Evolutionary conservation across 345 rosid genomes (phyloP), one percentile per base, ranked within the genome.

Genomic region (Salix suchowensis): DNA sequence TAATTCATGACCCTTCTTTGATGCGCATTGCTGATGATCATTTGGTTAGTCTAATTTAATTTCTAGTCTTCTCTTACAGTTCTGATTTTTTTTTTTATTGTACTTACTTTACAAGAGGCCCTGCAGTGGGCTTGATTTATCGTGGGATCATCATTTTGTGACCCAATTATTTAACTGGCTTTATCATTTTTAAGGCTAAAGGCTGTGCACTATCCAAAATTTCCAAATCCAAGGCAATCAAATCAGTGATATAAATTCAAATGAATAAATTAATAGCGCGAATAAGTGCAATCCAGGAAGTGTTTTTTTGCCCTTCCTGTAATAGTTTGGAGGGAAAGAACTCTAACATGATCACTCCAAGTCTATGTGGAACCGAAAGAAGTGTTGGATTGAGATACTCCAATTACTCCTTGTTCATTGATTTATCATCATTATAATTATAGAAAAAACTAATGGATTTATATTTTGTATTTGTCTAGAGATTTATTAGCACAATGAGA

Each of bases 401-500:
- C 26, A 55, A 2, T 19, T 55, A n/a, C 26, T n/a, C 61, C 61
- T 54, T 7, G 61, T 8, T 37, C 10, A 46, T 18, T 74, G 46
- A 23, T 21, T 42, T 26, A 23, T 66, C 18, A 64, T 44, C 55
- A 42, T 74, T 1, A 34, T 71, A 32, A 26, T 39, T 64, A 44
- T 5, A 40, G 44, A 16, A 40, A 42, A 61, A 62, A 76, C 46
- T 68, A 70, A 69, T 70, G 28, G 62, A 32, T 9, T 42, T 65
- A 12, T 28, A 62, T 23, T 74, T 19, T 79, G 36, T 70, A 32
- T 69, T 64, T 80, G 19, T 83, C 50, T 72, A 96, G 99, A 92
- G 96, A 80, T 96, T 96, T 84, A 85, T 89, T 24, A 88, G 81
- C 78, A 96, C 99, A 67, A 96, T 93, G 97, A 93, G 94, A 84